Conservation (phyloP, 345 rosid genomes). For the Brassica napus region DNA sequence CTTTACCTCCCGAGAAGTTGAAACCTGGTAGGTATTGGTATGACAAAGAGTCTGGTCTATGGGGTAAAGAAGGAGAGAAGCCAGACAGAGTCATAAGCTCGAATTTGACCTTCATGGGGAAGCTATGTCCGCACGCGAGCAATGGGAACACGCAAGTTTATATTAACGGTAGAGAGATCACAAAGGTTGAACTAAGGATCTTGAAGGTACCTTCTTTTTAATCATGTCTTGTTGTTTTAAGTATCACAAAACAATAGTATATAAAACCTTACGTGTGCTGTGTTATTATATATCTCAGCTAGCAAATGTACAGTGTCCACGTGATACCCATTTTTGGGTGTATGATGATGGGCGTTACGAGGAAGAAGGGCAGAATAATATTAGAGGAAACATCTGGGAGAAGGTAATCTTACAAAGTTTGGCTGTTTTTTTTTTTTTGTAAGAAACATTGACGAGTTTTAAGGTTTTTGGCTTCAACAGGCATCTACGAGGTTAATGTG, state of each 20-base stretch:
- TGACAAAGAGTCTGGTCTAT: constrained; percentile 93
- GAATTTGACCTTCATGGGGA: constrained; percentile 81
- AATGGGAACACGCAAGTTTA: constrained; percentile 88
- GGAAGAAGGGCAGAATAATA: constrained; percentile 96
- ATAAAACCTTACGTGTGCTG: not conserved
- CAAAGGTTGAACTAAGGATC: constrained; percentile 78
- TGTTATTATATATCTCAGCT: constrained; percentile 50
- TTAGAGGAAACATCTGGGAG: constrained; percentile 87
- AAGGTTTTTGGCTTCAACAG: constrained; percentile 51
- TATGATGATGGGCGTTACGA: constrained; percentile 92
- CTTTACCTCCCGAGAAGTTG: constrained; percentile 78
- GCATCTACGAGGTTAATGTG: constrained; percentile 85
- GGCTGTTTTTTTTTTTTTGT: not conserved
- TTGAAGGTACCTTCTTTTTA: constrained; percentile 55
- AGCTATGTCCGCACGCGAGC: constrained; percentile 73
- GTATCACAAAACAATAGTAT: not conserved
- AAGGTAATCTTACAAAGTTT: constrained; percentile 47
- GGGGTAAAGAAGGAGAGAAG: constrained; percentile 99
- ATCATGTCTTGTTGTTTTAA: not conserved
- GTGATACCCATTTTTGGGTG: constrained; percentile 89
- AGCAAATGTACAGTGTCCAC: constrained; percentile 78
- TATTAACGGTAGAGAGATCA: constrained; percentile 90
- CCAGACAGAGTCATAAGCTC: constrained; percentile 84
- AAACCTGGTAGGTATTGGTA: constrained; percentile 98
- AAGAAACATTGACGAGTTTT: not conserved